These are phyloP conservation scores for Claviceps monticola DNA, from an alignment of 2,329 filamentous ascomycete genomes.

Conservation along the genomic window DNA sequence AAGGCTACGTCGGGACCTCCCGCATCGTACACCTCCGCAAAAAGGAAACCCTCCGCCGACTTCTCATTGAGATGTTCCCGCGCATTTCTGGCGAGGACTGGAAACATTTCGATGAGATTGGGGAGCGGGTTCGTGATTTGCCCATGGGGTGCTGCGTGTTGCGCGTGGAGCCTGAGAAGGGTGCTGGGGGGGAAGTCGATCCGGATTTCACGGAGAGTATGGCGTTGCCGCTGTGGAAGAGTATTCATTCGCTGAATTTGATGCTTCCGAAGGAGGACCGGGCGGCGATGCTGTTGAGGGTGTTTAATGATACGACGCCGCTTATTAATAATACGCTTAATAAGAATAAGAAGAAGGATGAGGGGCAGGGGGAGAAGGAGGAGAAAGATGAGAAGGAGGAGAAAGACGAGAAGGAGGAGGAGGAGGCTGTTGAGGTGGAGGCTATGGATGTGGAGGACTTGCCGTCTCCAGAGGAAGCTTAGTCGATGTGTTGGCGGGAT, in stretches of 20 bases:
- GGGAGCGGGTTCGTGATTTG: constrained; percentile 64
- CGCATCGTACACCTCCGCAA: constrained; percentile 63
- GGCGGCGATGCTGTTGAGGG: constrained; percentile 74
- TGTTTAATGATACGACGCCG: constrained; percentile 82
- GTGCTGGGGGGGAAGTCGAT: constrained; percentile 14
- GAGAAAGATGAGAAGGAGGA: background rate
- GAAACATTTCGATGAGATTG: constrained; percentile 73
- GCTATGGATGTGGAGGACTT: constrained; percentile 22
- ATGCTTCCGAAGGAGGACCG: constrained; percentile 98
- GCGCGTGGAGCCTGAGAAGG: constrained; percentile 59
- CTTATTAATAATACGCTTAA: constrained; percentile 56
- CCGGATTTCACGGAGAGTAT: constrained; percentile 57
- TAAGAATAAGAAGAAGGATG: constrained; percentile 26
- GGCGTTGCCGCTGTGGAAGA: constrained; percentile 89
- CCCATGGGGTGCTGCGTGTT: constrained; percentile 88
- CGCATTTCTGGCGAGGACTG: constrained; percentile 65
- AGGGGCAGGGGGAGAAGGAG: background rate
- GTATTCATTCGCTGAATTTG: constrained; percentile 79
- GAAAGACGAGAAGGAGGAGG: constrained; percentile 18
- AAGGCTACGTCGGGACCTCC: constrained; percentile 73
- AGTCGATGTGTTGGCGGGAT: background rate
- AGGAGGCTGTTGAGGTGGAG: constrained; percentile 13
- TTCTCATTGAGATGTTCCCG: constrained; percentile 95
- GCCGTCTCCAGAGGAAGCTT: constrained; percentile 19
- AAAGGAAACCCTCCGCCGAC: constrained; percentile 64